Evolutionary conservation across 805 yeast species (phyloP).

Genomic region (Pichia californica): DNA sequence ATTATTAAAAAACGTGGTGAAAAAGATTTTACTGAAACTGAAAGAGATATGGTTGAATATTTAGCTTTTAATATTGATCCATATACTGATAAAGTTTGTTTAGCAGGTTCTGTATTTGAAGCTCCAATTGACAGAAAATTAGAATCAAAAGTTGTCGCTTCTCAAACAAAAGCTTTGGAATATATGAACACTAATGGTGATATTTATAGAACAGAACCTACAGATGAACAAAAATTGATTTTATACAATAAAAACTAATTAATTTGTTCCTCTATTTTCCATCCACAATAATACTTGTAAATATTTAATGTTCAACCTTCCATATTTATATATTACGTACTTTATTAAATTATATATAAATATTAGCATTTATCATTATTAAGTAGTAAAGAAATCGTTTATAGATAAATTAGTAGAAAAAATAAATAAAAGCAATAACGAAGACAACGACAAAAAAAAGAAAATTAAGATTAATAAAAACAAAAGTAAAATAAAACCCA

Average conservation of each 20-base stretch:
- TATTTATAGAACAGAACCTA: slow-evolving; percentile 32
- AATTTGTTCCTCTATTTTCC: neutral
- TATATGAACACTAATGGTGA: slow-evolving; percentile 31
- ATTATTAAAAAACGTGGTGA: slow-evolving; percentile 39
- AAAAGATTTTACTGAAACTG: slow-evolving; percentile 37
- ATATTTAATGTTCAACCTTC: neutral
- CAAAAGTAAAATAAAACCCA: no score
- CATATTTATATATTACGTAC: neutral
- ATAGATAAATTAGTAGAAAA: no score
- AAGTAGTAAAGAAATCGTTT: no score
- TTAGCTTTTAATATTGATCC: slow-evolving; percentile 58
- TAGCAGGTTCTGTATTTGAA: slow-evolving; percentile 68
- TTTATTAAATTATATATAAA: neutral
- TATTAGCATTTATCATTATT: no score
- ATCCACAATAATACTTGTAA: no score
- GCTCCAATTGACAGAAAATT: slow-evolving; percentile 36
- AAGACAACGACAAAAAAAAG: no score
- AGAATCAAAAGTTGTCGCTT: slow-evolving; percentile 23
- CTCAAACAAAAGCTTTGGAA: slow-evolving; percentile 25
- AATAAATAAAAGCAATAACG: no score
- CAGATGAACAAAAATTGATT: slow-evolving; percentile 17
- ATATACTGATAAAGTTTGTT: slow-evolving; percentile 44
- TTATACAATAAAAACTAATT: slow-evolving; percentile 9
- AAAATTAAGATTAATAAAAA: no score
- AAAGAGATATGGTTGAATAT: slow-evolving; percentile 54